Percentiles rank a stretch among this genome's conserved stretches.
phyloP scores from a whole-genome alignment of 768 basidiomycete genomes.

The Mycena floridula region DNA sequence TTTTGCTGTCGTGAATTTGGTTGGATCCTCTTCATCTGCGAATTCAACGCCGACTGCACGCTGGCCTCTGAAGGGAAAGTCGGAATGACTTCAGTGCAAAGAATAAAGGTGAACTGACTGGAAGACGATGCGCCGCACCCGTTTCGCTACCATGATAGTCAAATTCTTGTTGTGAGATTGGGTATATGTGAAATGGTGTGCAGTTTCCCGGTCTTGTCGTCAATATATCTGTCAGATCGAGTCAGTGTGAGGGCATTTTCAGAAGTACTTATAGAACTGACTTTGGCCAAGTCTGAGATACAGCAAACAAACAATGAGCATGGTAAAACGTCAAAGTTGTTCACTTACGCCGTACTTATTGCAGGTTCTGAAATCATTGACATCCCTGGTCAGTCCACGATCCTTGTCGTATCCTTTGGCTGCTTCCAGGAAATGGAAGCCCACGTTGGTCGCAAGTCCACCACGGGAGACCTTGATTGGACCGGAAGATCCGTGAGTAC shows the following conservation, averaged over 20 bases:
- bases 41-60: conserved; percentile 50
- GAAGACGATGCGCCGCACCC: conserved; percentile 44
- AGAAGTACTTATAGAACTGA: too few relatives aligned
- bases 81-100: too few relatives aligned
- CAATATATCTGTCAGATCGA: conserved; percentile 50
- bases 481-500: not conserved
- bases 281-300: too few relatives aligned
- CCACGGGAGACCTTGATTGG: conserved; percentile 32
- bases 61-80: conserved; percentile 20
- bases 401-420: conserved; percentile 41
- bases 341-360: conserved; percentile 45
- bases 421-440: conserved; percentile 39
- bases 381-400: conserved; percentile 37
- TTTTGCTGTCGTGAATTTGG: conserved; percentile 16
- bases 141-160: conserved; percentile 28
- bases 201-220: conserved; percentile 40
- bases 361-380: conserved; percentile 37
- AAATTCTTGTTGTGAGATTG: conserved; percentile 37
- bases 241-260: too few relatives aligned
- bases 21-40: conserved; percentile 22
- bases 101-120: conserved; percentile 27
- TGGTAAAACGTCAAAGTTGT: too few relatives aligned
- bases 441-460: conserved; percentile 31
- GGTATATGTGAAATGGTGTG: conserved; percentile 48
- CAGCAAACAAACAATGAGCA: too few relatives aligned